These are phyloP conservation scores for Agrostemma githago DNA, from an alignment of 148 eudicot genomes.

Conservation along the genomic window DNA sequence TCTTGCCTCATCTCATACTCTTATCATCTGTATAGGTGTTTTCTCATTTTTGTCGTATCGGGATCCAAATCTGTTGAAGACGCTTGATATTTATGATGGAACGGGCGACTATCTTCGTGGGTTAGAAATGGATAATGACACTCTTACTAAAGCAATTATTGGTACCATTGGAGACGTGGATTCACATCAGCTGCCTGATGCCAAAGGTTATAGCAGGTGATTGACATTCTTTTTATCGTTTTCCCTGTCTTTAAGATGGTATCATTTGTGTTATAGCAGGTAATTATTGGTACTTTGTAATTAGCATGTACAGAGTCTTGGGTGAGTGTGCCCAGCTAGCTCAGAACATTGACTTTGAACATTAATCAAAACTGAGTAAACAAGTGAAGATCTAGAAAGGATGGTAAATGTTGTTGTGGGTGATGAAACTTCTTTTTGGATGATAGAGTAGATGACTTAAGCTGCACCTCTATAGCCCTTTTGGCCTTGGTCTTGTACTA, in stretches of 20 bases:
- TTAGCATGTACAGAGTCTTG: background rate
- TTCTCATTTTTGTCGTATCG: constrained; percentile 91
- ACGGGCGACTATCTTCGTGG: constrained; percentile 71
- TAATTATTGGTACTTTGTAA: background rate
- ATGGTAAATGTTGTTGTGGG: constrained; percentile 3
- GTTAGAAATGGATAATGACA: constrained; percentile 82
- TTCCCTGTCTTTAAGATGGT: constrained; percentile 1
- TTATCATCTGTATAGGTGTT: constrained; percentile 48
- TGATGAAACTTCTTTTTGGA: background rate
- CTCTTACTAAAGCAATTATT: constrained; percentile 96
- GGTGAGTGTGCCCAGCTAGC: background rate
- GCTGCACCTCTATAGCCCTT: background rate
- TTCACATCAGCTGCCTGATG: constrained; percentile 94
- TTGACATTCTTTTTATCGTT: constrained; percentile 4
- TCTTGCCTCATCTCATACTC: constrained; percentile 15
- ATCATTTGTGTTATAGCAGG: background rate
- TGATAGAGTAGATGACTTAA: background rate
- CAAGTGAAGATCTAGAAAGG: background rate
- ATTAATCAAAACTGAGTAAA: background rate
- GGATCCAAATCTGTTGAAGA: constrained; percentile 92
- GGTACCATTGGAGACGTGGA: constrained; percentile 98
- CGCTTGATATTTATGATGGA: constrained; percentile 89
- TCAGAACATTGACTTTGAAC: background rate
- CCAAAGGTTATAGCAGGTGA: constrained; percentile 98
- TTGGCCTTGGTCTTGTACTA: background rate